Evolutionary conservation across 1,139 yeast species (phyloP).

Genomic region (Saccharomyces hybrid): DNA sequence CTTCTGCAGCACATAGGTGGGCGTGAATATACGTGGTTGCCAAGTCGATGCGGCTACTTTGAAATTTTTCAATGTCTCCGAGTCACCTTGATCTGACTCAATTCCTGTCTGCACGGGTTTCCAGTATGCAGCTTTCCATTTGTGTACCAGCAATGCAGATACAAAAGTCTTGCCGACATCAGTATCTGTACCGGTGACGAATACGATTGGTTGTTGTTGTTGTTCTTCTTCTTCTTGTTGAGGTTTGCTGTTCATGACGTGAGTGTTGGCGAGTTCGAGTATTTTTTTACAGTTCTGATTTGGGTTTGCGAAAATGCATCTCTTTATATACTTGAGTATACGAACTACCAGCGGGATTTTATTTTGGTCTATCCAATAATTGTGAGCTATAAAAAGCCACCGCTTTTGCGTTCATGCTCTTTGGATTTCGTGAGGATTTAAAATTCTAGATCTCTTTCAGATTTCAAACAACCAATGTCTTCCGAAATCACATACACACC

Average conservation of each 20-base stretch:
- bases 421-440: not conserved
- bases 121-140: constrained; percentile 32
- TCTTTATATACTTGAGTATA: not conserved
- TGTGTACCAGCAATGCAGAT: constrained; percentile 26
- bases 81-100: constrained; percentile 29
- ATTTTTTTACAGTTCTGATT: not conserved
- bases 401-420: not conserved
- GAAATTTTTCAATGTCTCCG: constrained; percentile 17
- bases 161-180: constrained; percentile 34
- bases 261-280: constrained; percentile 2
- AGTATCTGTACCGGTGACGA: constrained; percentile 33
- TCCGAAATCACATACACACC: constrained; percentile 4
- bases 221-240: no score
- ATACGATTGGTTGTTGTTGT: constrained; percentile 13
- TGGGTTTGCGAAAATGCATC: constrained; percentile 1
- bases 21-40: constrained; percentile 14
- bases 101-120: constrained; percentile 34
- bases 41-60: constrained; percentile 8
- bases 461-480: not conserved
- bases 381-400: not conserved
- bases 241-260: not conserved
- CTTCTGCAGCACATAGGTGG: constrained; percentile 19
- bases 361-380: not conserved
- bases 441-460: not conserved
- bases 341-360: constrained; percentile 1